Evolutionary conservation across 2,329 filamentous ascomycete species (phyloP).

Genomic region (Basipetospora chlamydospora): DNA sequence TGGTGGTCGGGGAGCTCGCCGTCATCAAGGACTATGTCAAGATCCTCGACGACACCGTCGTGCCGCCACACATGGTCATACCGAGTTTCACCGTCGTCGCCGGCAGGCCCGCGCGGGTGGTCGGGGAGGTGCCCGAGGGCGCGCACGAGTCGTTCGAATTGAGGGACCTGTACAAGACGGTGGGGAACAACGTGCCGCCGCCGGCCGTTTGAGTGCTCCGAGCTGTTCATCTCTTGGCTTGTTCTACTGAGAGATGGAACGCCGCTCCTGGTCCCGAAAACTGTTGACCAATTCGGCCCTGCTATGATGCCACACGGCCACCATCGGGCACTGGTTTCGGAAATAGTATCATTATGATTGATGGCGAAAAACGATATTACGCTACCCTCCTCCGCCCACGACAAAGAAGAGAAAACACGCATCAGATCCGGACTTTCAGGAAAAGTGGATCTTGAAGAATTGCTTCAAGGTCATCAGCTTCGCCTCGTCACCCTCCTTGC

Average conservation of each 20-base stretch:
- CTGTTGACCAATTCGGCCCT: too few relatives aligned
- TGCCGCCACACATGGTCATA: slow-evolving; percentile 81
- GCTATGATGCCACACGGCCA: too few relatives aligned
- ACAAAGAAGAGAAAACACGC: too few relatives aligned
- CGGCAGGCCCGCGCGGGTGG: slow-evolving; percentile 61
- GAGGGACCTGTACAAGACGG: slow-evolving; percentile 47
- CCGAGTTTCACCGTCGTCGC: slow-evolving; percentile 88
- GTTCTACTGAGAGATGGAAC: too few relatives aligned
- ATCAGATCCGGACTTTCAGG: too few relatives aligned
- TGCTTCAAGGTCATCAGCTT: slow-evolving; percentile 13
- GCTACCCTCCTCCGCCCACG: too few relatives aligned
- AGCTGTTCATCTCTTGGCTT: too few relatives aligned
- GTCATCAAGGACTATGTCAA: slow-evolving; percentile 90
- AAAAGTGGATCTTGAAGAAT: slow-evolving; percentile 14
- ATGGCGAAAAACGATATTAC: too few relatives aligned
- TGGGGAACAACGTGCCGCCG: slow-evolving; percentile 36
- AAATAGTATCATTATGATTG: too few relatives aligned
- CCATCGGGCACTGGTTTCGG: too few relatives aligned
- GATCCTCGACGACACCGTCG: slow-evolving; percentile 69
- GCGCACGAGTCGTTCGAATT: slow-evolving; percentile 50
- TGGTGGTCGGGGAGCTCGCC: slow-evolving; percentile 69
- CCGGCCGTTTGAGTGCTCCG: slow-evolving; percentile 10
- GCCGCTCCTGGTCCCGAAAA: too few relatives aligned
- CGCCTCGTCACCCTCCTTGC: slow-evolving; percentile 9
- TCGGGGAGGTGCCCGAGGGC: slow-evolving; percentile 68